Base-by-base conservation (phyloP, 805 yeast species). In the Candida insectalens region DNA sequence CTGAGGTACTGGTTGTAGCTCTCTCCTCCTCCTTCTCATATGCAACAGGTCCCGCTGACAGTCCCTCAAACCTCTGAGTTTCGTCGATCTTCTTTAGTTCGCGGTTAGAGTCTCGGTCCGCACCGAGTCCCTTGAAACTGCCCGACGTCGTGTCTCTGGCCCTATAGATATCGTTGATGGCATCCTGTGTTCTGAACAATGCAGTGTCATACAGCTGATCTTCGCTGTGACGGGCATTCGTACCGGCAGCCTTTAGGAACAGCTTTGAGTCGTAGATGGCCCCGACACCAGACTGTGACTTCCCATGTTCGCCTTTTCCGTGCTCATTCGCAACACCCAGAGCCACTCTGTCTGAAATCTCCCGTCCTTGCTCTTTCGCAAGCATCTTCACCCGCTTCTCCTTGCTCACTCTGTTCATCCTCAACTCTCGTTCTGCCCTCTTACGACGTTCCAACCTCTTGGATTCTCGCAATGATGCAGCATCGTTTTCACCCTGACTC, bases 151-250 rank as follows among this genome's bases (percentile, higher is more conserved):
- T 45, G 17, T 27, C 31, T 34, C 65, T 51, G 1, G 69, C 63
- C 38, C 70, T 58, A 45, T 74, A 76, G 10, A 75, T 61, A 33
- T 60, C 64, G 30, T 63, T 62, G 6, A 73, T 54, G 4, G 69
- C 73, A 35, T 67, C 71, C 35, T 71, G 74, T 3, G 63, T 69
- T 25, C 59, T 57, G 47, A 77, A 78, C 18, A 80, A 50, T 1
- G 84, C 77, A 33, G 52, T 63, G 40, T 74, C 80, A 44, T 78
- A 79, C 3, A 74, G 55, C 44, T 69, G 74, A 33, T 67, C 76
- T 19, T 63, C 70, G 28, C 57, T 48, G 18, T 50, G 50, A 15
- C 51, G 46, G 1, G 61, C 48, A 25, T 62, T 62, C 2, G 71
- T 55, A 2, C 50, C 46, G 7, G 56, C 52, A 2, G 69, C 69